Evolutionary conservation across 805 yeast species (phyloP).

Genomic region (Metschnikowia similis): DNA sequence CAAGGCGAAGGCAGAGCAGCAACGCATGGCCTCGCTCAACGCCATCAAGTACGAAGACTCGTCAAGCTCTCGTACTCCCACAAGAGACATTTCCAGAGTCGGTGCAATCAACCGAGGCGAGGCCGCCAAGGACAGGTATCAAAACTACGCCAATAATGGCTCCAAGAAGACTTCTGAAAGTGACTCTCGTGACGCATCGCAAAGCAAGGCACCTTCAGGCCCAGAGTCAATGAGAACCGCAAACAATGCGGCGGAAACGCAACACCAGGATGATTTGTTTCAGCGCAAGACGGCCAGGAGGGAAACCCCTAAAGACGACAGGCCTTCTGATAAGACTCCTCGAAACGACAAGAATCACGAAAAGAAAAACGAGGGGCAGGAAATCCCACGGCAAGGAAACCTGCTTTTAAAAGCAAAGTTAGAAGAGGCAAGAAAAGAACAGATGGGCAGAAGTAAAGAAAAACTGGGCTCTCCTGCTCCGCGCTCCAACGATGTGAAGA

Average conservation of each 20-base stretch:
- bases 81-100: constrained; percentile 15
- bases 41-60: constrained; percentile 21
- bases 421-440: constrained; percentile 23
- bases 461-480: not conserved
- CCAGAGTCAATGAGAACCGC: not conserved
- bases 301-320: not conserved
- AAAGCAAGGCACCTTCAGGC: not conserved
- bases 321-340: not conserved
- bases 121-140: constrained; percentile 25
- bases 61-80: constrained; percentile 4
- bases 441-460: constrained; percentile 6
- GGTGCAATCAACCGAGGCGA: constrained; percentile 5
- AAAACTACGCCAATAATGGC: constrained; percentile 22
- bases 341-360: not conserved
- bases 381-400: not conserved
- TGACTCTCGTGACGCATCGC: not conserved
- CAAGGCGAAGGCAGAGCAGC: constrained; percentile 3
- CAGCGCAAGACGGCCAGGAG: not conserved
- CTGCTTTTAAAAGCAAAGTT: constrained; percentile 18
- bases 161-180: not conserved
- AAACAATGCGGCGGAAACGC: constrained; percentile 7
- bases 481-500: not conserved
- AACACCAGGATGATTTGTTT: not conserved
- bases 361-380: not conserved
- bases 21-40: constrained; percentile 5